These are phyloP conservation scores for Ascochyta rabiei DNA, from an alignment of 2,329 filamentous ascomycete species.

Conservation along the genomic window DNA sequence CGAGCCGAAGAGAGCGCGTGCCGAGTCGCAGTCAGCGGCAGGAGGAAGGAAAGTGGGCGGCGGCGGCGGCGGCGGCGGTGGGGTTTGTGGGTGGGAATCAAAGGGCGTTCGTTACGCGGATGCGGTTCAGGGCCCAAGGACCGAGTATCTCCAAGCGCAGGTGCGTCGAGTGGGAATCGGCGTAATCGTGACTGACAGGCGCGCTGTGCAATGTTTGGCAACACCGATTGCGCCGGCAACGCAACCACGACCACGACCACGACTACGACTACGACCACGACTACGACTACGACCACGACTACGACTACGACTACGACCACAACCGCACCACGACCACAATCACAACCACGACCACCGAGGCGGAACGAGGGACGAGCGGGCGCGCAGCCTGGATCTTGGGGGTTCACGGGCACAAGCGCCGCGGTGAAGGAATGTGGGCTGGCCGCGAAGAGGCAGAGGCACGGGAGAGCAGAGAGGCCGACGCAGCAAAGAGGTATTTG, in stretches of 20 bases:
- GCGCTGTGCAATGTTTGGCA: slow-evolving; percentile 21
- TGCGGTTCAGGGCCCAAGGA: neutral
- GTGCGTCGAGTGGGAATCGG: neutral
- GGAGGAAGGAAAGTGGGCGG: neutral
- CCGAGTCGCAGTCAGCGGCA: neutral
- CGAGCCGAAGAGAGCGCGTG: neutral
- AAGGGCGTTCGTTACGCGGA: neutral
- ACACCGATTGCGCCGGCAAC: slow-evolving; percentile 27
- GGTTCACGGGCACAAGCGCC: neutral
- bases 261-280: too few relatives aligned
- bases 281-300: too few relatives aligned
- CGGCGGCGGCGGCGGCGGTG: neutral
- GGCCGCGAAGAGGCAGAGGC: neutral
- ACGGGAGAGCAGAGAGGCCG: neutral
- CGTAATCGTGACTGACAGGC: neutral
- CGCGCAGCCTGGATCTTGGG: neutral
- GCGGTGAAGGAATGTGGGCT: neutral
- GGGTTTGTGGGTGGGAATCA: neutral
- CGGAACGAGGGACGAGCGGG: slow-evolving; percentile 12
- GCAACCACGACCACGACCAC: slow-evolving; percentile 4
- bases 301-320: too few relatives aligned
- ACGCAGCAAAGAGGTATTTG: slow-evolving; percentile 11
- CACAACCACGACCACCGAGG: slow-evolving; percentile 4
- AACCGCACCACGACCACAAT: too few relatives aligned
- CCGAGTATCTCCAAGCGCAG: neutral